These are phyloP conservation scores for Elymus sibiricus DNA, from an alignment of 176 grass and related monocot species.

Conservation along the genomic window DNA sequence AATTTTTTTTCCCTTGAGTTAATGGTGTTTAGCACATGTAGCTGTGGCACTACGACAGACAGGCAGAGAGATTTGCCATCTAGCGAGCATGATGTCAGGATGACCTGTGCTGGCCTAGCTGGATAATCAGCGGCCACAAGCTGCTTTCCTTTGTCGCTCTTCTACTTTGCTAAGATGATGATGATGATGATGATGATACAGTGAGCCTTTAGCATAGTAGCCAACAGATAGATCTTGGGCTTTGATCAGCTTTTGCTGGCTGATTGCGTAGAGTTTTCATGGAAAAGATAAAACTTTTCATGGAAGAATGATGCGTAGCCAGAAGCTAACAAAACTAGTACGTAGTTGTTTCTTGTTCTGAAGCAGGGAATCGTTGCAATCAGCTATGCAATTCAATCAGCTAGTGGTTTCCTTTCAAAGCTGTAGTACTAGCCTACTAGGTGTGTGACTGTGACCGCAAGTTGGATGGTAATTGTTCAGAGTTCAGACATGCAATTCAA, in stretches of 20 bases:
- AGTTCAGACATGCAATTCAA: constrained; percentile 15
- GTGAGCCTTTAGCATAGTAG: too few species aligned
- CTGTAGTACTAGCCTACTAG: not conserved
- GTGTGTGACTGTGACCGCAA: constrained; percentile 16
- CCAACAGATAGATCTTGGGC: too few species aligned
- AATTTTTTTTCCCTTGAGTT: too few species aligned
- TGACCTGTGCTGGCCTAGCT: constrained; percentile 15
- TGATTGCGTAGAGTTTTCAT: too few species aligned
- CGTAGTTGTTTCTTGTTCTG: constrained; percentile 16
- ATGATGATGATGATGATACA: too few species aligned
- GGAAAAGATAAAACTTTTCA: too few species aligned
- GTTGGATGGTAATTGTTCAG: not conserved
- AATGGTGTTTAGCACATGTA: not conserved
- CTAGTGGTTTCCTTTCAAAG: constrained; percentile 7
- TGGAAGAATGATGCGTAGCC: too few species aligned
- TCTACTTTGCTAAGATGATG: not conserved
- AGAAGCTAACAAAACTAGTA: too few species aligned
- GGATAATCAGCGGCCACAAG: not conserved
- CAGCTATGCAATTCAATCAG: not conserved
- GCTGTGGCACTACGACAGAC: not conserved
- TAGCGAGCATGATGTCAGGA: constrained; percentile 4
- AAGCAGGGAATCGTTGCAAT: constrained; percentile 28
- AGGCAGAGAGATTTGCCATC: not conserved
- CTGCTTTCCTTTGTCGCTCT: not conserved
- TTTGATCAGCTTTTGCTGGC: too few species aligned